Base-by-base conservation (phyloP, 192 early-diverging fungal genomes). In the Pilaira anomala region DNA sequence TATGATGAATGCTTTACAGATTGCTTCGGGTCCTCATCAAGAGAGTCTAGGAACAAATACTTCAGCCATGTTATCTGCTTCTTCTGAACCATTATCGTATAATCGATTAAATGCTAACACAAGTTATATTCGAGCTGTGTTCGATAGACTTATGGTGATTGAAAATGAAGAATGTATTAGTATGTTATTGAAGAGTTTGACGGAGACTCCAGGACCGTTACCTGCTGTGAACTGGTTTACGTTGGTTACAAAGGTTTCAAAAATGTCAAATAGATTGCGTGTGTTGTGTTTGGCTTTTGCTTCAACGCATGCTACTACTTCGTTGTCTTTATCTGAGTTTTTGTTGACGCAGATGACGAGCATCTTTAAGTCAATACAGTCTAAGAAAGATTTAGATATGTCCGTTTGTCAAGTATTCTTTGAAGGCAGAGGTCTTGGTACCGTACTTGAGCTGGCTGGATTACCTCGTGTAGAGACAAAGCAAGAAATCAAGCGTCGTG, bases 221-320 rank as follows among this genome's bases (percentile, higher is more conserved):
- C 80, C 83, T 14, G 68, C 80, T 16, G 80, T 85, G 7, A 82
- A 85, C 36, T 85, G 83, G 83, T 85, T 76, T 48, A 60, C 72
- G 3, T 33, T 78, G 16, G 40, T 82, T 25, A 63, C 49, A 5
- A 66, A 69, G 19, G n/a, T 80, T 14, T 69, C 67, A 7, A 63
- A 21, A 8, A 24, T 70, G 0, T 60, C 58, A 18, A 36, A 28
- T 13, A 22, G 53, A 2, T 46, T 62, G 7, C 45, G 61, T 22
- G 45, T 54, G 14, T 39, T 67, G 2, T 71, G 68, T 13, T 69
- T 81, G 22, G 58, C 45, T 3, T 60, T 85, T 70, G 77, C 83
- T 0, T 69, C 69, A 5, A 66, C 48, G 11, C 83, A 85, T 65
- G 75, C 77, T 26, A 59, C 54, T 8, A 72, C 72, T 8, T 85